Conservation (phyloP, 495 filamentous ascomycete genomes). For the Penicillium diatomitis region DNA sequence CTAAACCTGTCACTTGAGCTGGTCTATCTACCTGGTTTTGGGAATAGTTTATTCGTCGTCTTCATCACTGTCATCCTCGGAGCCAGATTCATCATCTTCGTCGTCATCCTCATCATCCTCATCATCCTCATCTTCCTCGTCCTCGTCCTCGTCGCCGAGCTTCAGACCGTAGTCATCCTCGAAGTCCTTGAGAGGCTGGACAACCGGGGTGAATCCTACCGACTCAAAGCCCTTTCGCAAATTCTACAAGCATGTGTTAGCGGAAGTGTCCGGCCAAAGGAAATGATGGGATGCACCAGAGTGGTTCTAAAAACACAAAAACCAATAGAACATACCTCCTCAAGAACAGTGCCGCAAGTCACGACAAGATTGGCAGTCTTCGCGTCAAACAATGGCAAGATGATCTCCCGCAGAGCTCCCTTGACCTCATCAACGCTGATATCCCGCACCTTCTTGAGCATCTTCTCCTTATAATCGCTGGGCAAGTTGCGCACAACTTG, state of each 20-base stretch:
- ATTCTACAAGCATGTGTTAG: too few relatives aligned
- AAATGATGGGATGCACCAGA: too few relatives aligned
- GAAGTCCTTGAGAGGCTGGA: slow-evolving; percentile 69
- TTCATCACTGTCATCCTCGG: slow-evolving; percentile 29
- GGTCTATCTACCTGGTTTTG: slow-evolving; percentile 10
- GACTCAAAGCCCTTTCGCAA: slow-evolving; percentile 48
- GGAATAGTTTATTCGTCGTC: slow-evolving; percentile 16
- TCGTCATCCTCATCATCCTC: slow-evolving; percentile 49
- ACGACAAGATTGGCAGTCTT: slow-evolving; percentile 73
- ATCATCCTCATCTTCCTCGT: slow-evolving; percentile 56
- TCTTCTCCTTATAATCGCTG: slow-evolving; percentile 67
- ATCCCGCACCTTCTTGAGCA: slow-evolving; percentile 66
- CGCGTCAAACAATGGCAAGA: slow-evolving; percentile 71
- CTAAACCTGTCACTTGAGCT: not conserved
- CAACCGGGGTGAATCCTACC: slow-evolving; percentile 68
- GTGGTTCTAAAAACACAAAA: too few relatives aligned
- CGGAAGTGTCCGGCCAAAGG: too few relatives aligned
- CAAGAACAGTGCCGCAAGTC: slow-evolving; percentile 79
- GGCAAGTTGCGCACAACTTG: slow-evolving; percentile 68
- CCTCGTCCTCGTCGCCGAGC: slow-evolving; percentile 55
- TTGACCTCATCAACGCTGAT: slow-evolving; percentile 72
- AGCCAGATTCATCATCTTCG: slow-evolving; percentile 30
- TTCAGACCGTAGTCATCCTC: slow-evolving; percentile 87
- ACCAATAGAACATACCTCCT: slow-evolving; percentile 52
- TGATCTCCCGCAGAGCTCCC: slow-evolving; percentile 59